Conservation (phyloP, 2,329 filamentous ascomycete species). For the Talaromyces sp. region DNA sequence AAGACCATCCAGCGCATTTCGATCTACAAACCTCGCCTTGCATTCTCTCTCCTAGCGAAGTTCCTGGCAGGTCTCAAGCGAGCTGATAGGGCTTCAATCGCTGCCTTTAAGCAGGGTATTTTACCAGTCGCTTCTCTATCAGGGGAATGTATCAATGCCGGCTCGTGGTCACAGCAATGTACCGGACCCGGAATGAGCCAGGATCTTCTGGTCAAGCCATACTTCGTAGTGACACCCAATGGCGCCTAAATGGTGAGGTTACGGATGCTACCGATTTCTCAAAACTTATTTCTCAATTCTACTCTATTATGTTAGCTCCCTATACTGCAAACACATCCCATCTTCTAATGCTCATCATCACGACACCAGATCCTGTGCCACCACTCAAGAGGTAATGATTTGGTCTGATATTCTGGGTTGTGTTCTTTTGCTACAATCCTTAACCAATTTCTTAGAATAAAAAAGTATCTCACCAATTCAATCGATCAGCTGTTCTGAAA, state of each 20-base stretch:
- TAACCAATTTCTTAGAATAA: slow-evolving; percentile 14
- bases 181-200: slow-evolving; percentile 23
- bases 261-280: neutral
- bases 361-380: slow-evolving; percentile 17
- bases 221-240: slow-evolving; percentile 31
- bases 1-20: slow-evolving; percentile 27
- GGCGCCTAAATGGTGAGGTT: slow-evolving; percentile 31
- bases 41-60: slow-evolving; percentile 26
- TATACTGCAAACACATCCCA: slow-evolving; percentile 16
- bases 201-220: slow-evolving; percentile 27
- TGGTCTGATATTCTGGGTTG: neutral
- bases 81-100: slow-evolving; percentile 26
- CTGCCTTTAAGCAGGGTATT: slow-evolving; percentile 26
- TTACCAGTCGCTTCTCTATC: slow-evolving; percentile 26
- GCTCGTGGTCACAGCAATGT: slow-evolving; percentile 30
- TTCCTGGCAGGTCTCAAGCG: slow-evolving; percentile 22
- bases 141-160: slow-evolving; percentile 24
- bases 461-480: slow-evolving; percentile 18
- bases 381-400: slow-evolving; percentile 11
- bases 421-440: neutral
- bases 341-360: slow-evolving; percentile 18
- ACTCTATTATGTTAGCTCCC: slow-evolving; percentile 9
- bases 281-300: neutral
- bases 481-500: slow-evolving; percentile 22
- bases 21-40: slow-evolving; percentile 29